phyloP scores from a whole-genome alignment of 345 rosid species.

The Eutrema yunnanense region DNA sequence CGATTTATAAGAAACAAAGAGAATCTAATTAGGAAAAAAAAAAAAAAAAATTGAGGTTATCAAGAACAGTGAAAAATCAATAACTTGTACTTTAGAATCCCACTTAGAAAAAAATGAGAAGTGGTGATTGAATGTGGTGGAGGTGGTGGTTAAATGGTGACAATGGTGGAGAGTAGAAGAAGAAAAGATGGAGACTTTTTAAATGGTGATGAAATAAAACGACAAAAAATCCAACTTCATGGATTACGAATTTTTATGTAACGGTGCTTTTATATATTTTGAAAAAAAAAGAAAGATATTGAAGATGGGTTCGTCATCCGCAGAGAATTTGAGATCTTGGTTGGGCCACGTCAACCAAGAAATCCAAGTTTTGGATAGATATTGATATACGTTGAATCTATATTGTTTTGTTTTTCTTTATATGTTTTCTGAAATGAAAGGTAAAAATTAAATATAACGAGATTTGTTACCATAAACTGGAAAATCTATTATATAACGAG shows the following conservation, averaged over 20 bases:
- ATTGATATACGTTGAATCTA: not conserved
- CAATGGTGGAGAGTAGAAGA: constrained; percentile 18
- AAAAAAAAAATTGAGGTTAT: not conserved
- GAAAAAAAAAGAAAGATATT: not conserved
- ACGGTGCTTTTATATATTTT: constrained; percentile 7
- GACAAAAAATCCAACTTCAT: constrained; percentile 22
- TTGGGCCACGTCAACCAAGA: constrained; percentile 34
- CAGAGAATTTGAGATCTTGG: constrained; percentile 30
- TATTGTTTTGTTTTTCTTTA: not conserved
- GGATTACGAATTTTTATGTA: constrained; percentile 2
- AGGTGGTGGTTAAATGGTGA: not conserved
- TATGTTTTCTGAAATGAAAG: not conserved
- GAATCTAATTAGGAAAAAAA: not conserved
- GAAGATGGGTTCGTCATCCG: constrained; percentile 23
- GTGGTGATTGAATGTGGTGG: constrained; percentile 7
- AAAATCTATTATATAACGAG: too few relatives aligned
- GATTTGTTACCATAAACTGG: too few relatives aligned
- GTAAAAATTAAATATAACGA: not conserved
- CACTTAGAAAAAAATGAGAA: constrained; percentile 1
- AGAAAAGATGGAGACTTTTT: constrained; percentile 8
- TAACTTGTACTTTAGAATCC: constrained; percentile 19
- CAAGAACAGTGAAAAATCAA: constrained; percentile 25
- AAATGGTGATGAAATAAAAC: constrained; percentile 13
- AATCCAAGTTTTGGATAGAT: constrained; percentile 31
- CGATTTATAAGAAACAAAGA: constrained; percentile 1